Evolutionary conservation across 495 filamentous ascomycete species (phyloP), one percentile per base, ranked within the genome.

Genomic region (Penicillium chermesinum): DNA sequence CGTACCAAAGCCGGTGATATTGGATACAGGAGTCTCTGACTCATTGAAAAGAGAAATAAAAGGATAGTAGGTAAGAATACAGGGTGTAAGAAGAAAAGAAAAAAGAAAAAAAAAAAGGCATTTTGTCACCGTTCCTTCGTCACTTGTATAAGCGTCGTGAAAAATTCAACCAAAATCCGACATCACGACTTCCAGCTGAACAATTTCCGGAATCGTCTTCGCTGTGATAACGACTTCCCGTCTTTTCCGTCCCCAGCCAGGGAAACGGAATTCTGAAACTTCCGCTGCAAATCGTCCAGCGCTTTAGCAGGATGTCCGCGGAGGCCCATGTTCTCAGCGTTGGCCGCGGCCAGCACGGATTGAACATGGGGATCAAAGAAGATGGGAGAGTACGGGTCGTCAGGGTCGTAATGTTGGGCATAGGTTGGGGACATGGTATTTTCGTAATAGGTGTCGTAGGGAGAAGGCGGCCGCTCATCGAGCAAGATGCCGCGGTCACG

Each of bases 321-420:
- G 15, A 63, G 45, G 2, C 60, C 60, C 60, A 63, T 63, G 18
- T 17, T 57, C 44, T 63, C 57, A 2, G 60, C 60, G 12, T 61
- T 63, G 27, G 60, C 60, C 22, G 60, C 60, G 17, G 60, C 60
- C 16, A 63, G 54, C 4, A 63, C 60, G 19, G 57, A 61, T 44
- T 58, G 60, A 3, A 63, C 54, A 41, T 63, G 60, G 10, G 60
- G 60, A 17, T 63, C 60, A 10, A 58, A 44, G 33, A 50, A 62
- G 15, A 63, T 42, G 0, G 54, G 54, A 20, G 61, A 57, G 16
- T 61, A 63, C 10, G 57, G 49, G 34, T 44, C 36, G 37, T 45
- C 25, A 30, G 25, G 53, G 20, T 49, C 41, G 41, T 46, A 38
- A 15, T 45, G 33, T 32, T 55, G 46, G 7, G 50, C 16, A 6